Conservation (phyloP, 2,329 filamentous ascomycete genomes). For the Trichocomaceae sp. region DNA sequence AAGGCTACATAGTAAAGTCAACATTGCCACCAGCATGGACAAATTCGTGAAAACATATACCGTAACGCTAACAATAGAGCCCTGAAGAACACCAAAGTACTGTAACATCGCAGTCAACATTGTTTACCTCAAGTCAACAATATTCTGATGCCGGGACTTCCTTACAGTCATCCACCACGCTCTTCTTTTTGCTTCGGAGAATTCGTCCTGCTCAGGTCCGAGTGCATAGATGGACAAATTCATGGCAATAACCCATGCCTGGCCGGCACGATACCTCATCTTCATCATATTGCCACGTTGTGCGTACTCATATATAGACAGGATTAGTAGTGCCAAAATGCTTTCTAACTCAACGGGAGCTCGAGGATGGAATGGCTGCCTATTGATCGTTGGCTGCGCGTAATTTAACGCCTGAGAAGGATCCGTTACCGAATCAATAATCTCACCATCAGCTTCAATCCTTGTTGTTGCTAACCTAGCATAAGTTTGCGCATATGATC, state of each 20-base stretch:
- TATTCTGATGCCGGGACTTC: neutral
- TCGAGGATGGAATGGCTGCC: slow-evolving; percentile 33
- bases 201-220: slow-evolving; percentile 28
- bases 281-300: slow-evolving; percentile 42
- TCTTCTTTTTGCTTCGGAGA: slow-evolving; percentile 36
- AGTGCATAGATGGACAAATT: slow-evolving; percentile 38
- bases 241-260: slow-evolving; percentile 38
- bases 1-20: slow-evolving; percentile 24
- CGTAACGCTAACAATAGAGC: slow-evolving; percentile 40
- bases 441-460: slow-evolving; percentile 39
- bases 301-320: slow-evolving; percentile 42
- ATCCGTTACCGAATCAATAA: slow-evolving; percentile 34
- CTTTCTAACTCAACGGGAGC: slow-evolving; percentile 38
- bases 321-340: slow-evolving; percentile 35
- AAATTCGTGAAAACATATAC: slow-evolving; percentile 22
- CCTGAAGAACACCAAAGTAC: slow-evolving; percentile 42
- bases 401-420: slow-evolving; percentile 36
- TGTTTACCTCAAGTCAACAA: neutral
- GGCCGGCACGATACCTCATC: slow-evolving; percentile 41
- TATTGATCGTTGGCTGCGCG: slow-evolving; percentile 24
- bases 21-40: slow-evolving; percentile 7
- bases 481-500: slow-evolving; percentile 36
- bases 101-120: slow-evolving; percentile 15
- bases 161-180: slow-evolving; percentile 46
- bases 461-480: slow-evolving; percentile 33